Percentiles rank a stretch among this genome's conserved stretches.
Evolutionary conservation across 2,329 filamentous ascomycete genomes (phyloP).

Genomic region (Epichloe sp.): DNA sequence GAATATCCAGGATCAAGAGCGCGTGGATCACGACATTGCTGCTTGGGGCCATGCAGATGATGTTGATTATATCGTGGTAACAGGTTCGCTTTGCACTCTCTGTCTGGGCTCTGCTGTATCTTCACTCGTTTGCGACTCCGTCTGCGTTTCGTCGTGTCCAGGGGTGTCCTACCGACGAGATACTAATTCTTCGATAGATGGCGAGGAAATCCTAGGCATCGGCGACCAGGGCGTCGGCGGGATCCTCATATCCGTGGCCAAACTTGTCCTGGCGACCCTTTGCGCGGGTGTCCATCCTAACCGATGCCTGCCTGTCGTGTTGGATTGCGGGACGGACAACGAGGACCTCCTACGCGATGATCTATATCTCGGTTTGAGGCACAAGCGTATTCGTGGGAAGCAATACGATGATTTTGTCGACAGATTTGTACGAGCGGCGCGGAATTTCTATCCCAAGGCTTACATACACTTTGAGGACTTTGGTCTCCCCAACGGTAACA

Average conservation of each 20-base stretch:
- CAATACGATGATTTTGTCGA: conserved; percentile 68
- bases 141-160: too few relatives aligned
- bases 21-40: conserved; percentile 51
- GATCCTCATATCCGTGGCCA: conserved; percentile 73
- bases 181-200: conserved; percentile 23
- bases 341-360: conserved; percentile 59
- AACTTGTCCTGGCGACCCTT: conserved; percentile 68
- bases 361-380: conserved; percentile 63
- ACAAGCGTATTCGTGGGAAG: conserved; percentile 53
- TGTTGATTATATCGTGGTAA: conserved; percentile 80
- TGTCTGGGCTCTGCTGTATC: not conserved
- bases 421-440: conserved; percentile 54
- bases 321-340: conserved; percentile 82
- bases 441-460: conserved; percentile 60
- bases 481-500: conserved; percentile 54
- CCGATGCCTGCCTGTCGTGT: conserved; percentile 63
- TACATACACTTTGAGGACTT: conserved; percentile 90
- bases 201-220: conserved; percentile 69
- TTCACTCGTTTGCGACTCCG: not conserved
- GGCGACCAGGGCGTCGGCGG: conserved; percentile 81
- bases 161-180: not conserved
- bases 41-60: conserved; percentile 60
- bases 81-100: conserved; percentile 33
- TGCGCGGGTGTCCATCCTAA: conserved; percentile 80
- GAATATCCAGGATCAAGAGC: conserved; percentile 55